These are phyloP conservation scores for Aspergillus ochraceus DNA, from an alignment of 2,329 filamentous ascomycete species.

Conservation along the genomic window DNA sequence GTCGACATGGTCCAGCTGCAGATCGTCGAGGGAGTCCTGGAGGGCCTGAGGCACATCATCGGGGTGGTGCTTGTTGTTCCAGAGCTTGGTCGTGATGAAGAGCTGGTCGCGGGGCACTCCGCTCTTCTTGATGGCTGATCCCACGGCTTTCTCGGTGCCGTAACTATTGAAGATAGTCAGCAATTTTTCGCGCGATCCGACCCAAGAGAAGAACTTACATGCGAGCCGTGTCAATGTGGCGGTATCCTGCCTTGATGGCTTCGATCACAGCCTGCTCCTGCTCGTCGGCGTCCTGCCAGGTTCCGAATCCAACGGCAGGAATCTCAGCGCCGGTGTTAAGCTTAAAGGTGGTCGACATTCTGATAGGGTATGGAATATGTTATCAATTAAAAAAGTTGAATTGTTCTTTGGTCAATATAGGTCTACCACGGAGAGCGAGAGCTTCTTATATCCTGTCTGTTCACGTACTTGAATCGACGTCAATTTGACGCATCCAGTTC, in stretches of 20 bases:
- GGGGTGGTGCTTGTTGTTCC: conserved; percentile 63
- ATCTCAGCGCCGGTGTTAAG: conserved; percentile 51
- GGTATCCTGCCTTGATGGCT: conserved; percentile 53
- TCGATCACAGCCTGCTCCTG: conserved; percentile 52
- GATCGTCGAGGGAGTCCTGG: conserved; percentile 60
- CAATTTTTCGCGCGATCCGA: neutral
- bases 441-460: neutral
- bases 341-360: conserved; percentile 40
- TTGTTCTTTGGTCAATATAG: neutral
- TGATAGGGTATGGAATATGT: neutral
- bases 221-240: conserved; percentile 55
- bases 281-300: conserved; percentile 54
- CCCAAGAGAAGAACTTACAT: conserved; percentile 32
- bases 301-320: conserved; percentile 53
- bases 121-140: conserved; percentile 62
- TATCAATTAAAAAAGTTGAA: neutral
- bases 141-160: conserved; percentile 66
- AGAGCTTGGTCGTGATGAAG: conserved; percentile 68
- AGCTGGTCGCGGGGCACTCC: conserved; percentile 64
- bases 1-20: conserved; percentile 67
- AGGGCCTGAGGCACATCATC: conserved; percentile 64
- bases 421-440: neutral
- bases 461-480: conserved; percentile 13
- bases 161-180: conserved; percentile 44
- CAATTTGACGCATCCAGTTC: conserved; percentile 17